These are phyloP conservation scores for Beta lomatogona DNA, from an alignment of 179 eudicot species.

Conservation along the genomic window DNA sequence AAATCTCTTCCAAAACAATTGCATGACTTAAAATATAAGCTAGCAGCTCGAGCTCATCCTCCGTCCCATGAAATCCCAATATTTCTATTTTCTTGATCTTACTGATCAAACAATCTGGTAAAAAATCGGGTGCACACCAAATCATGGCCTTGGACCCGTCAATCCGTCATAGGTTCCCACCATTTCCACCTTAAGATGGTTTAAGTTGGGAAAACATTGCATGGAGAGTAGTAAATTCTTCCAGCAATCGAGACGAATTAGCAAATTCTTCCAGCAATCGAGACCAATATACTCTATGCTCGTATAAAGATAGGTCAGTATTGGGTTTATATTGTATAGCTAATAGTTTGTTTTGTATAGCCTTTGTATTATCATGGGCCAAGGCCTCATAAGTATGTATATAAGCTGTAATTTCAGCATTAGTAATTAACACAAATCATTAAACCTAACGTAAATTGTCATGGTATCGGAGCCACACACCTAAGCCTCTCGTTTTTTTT, in stretches of 20 bases:
- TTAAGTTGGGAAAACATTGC: slow-evolving; percentile 6
- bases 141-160: background rate
- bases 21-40: background rate
- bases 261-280: no score
- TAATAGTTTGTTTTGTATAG: no score
- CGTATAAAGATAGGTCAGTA: background rate
- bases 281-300: background rate
- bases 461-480: no score
- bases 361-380: no score
- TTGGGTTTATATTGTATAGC: no score
- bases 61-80: background rate
- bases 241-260: no score
- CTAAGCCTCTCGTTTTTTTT: no score
- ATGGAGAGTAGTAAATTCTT: background rate
- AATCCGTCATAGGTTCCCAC: background rate
- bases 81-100: background rate
- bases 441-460: no score
- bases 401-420: no score
- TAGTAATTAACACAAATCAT: no score
- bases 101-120: background rate
- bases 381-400: no score
- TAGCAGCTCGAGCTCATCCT: background rate
- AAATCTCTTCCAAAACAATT: no score
- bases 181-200: background rate
- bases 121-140: background rate